These are phyloP conservation scores for Eucalyptus leucophloia DNA, from an alignment of 345 rosid species.

Conservation along the genomic window DNA sequence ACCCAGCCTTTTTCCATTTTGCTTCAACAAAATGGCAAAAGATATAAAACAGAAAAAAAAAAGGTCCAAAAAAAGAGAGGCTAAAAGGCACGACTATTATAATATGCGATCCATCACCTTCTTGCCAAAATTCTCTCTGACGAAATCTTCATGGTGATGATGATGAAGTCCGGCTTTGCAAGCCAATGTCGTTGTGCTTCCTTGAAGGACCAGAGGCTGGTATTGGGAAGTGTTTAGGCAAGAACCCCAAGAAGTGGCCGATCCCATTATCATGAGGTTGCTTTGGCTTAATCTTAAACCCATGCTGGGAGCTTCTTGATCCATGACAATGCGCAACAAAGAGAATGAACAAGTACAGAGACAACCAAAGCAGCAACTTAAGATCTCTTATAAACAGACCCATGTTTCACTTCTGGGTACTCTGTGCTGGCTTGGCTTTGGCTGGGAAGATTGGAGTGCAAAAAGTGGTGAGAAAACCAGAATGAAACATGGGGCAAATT, in stretches of 20 bases:
- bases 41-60: neutral
- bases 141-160: neutral
- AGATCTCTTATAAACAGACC: neutral
- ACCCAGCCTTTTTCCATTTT: neutral
- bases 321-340: neutral
- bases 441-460: neutral
- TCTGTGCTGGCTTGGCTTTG: neutral
- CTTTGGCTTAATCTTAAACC: neutral
- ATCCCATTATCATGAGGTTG: neutral
- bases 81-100: neutral
- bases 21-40: neutral
- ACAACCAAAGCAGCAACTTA: neutral
- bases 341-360: neutral
- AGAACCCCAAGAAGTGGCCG: slow-evolving; percentile 59
- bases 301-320: neutral
- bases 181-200: slow-evolving; percentile 82
- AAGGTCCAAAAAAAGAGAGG: neutral
- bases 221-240: slow-evolving; percentile 73
- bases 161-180: slow-evolving; percentile 48
- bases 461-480: neutral
- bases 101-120: neutral
- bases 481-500: neutral
- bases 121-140: neutral
- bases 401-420: neutral
- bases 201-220: slow-evolving; percentile 92